A percentile compares a stretch with the other conserved stretches of the same genome.
Conservation (phyloP, 2,329 filamentous ascomycete species). For the Aspergillus melleus region DNA sequence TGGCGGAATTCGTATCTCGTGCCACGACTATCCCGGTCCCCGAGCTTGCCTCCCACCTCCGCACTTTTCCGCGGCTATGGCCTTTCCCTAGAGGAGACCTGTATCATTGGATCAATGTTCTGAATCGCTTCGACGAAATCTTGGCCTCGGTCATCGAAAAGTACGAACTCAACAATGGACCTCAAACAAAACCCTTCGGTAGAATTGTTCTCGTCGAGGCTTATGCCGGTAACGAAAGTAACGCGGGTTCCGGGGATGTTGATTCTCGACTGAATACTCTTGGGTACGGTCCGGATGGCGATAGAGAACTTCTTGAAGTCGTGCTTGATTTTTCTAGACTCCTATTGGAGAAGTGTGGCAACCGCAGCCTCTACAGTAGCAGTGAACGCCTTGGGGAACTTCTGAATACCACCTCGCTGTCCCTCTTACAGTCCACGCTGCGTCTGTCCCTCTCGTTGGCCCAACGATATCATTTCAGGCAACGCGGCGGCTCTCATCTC, state of each 20-base stretch:
- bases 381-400: conserved; percentile 86
- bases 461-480: conserved; percentile 87
- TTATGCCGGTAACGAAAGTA: conserved; percentile 61
- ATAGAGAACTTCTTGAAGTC: conserved; percentile 74
- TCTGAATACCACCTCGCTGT: conserved; percentile 80
- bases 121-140: conserved; percentile 91
- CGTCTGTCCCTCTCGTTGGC: conserved; percentile 82
- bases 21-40: conserved; percentile 66
- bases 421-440: conserved; percentile 74
- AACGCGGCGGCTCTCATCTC: conserved; percentile 68
- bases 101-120: conserved; percentile 94
- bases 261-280: conserved; percentile 57
- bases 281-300: conserved; percentile 72
- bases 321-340: conserved; percentile 84
- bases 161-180: conserved; percentile 77
- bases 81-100: conserved; percentile 92
- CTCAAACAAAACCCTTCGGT: conserved; percentile 75
- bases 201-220: conserved; percentile 34
- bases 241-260: conserved; percentile 54
- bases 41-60: conserved; percentile 73
- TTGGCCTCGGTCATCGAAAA: conserved; percentile 77
- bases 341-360: conserved; percentile 91
- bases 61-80: conserved; percentile 84
- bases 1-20: conserved; percentile 74
- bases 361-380: conserved; percentile 93